Percentiles rank a stretch among this genome's conserved stretches.
phyloP scores from a whole-genome alignment of 257 asterid species.

The Linaria vulgaris region DNA sequence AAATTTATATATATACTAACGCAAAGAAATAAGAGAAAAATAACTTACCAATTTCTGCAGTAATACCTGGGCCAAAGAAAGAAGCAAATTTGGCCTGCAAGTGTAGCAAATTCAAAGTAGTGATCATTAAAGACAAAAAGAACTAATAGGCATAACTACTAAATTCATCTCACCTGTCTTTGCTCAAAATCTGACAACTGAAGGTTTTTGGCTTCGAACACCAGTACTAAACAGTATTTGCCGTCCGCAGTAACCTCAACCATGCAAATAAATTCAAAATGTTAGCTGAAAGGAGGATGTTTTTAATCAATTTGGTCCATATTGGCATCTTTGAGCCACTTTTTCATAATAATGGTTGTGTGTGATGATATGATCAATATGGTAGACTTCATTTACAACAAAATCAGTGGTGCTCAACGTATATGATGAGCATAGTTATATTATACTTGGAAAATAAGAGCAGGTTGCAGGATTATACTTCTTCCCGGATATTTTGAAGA shows the following conservation, averaged over 20 bases:
- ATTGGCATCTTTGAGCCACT: neutral
- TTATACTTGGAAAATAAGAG: conserved; percentile 16
- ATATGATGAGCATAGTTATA: neutral
- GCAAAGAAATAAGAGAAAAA: neutral
- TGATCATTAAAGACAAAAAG: neutral
- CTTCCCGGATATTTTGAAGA: conserved; percentile 79
- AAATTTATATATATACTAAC: neutral
- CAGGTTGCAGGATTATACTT: conserved; percentile 50
- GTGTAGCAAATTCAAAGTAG: neutral
- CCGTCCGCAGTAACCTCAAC: conserved; percentile 80
- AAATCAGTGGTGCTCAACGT: conserved; percentile 1
- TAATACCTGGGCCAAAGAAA: conserved; percentile 95
- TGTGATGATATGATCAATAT: no score
- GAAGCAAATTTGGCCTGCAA: conserved; percentile 83
- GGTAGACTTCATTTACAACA: neutral
- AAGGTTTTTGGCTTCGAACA: conserved; percentile 84
- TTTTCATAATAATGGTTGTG: no score
- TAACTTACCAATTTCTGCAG: conserved; percentile 81
- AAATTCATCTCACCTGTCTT: conserved; percentile 58
- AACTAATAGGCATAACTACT: neutral
- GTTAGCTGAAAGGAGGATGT: conserved; percentile 1
- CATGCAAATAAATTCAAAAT: conserved; percentile 20
- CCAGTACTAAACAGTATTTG: conserved; percentile 65
- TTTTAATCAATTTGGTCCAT: no score
- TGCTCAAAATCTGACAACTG: conserved; percentile 71